Percentiles rank a stretch among this genome's conserved stretches.
Evolutionary conservation across 192 early-diverging fungal genomes (phyloP).

Genomic region (Coemansia sp.): DNA sequence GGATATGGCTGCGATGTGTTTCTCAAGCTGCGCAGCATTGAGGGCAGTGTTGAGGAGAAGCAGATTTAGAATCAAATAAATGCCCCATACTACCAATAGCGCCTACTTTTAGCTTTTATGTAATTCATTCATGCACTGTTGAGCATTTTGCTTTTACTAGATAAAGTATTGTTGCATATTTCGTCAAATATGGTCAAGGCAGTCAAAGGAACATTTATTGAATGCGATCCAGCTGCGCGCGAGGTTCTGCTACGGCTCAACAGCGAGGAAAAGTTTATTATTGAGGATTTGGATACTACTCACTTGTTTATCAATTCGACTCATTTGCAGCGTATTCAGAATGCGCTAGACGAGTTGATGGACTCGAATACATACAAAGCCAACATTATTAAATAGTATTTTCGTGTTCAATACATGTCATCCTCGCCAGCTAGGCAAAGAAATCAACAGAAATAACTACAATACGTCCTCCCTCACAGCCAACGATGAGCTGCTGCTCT

Average conservation of each 20-base stretch:
- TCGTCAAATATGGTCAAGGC: slow-evolving; percentile 36
- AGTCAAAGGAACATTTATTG: slow-evolving; percentile 56
- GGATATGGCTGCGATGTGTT: slow-evolving; percentile 94
- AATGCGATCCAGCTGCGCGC: slow-evolving; percentile 77
- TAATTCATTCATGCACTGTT: too few relatives aligned
- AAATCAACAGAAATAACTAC: slow-evolving; percentile 28
- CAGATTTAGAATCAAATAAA: slow-evolving; percentile 23
- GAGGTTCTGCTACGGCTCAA: slow-evolving; percentile 73
- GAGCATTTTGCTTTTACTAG: too few relatives aligned
- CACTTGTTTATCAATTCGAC: slow-evolving; percentile 74
- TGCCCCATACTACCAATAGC: neutral
- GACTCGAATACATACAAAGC: slow-evolving; percentile 73
- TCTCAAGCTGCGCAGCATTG: slow-evolving; percentile 83
- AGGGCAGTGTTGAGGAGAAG: slow-evolving; percentile 57
- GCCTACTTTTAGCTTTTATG: neutral
- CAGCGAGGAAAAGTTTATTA: slow-evolving; percentile 69
- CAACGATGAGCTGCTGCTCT: slow-evolving; percentile 41
- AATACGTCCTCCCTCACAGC: slow-evolving; percentile 37
- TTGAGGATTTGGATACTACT: slow-evolving; percentile 80
- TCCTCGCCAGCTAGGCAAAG: neutral
- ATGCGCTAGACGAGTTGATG: slow-evolving; percentile 68
- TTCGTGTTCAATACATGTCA: neutral
- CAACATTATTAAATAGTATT: slow-evolving; percentile 24
- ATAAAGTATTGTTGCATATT: too few relatives aligned
- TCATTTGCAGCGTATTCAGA: slow-evolving; percentile 59